Evolutionary conservation across 1,139 yeast genomes (phyloP), one percentile per base, ranked within the genome.

Genomic region (Arxiozyma heterogenica): DNA sequence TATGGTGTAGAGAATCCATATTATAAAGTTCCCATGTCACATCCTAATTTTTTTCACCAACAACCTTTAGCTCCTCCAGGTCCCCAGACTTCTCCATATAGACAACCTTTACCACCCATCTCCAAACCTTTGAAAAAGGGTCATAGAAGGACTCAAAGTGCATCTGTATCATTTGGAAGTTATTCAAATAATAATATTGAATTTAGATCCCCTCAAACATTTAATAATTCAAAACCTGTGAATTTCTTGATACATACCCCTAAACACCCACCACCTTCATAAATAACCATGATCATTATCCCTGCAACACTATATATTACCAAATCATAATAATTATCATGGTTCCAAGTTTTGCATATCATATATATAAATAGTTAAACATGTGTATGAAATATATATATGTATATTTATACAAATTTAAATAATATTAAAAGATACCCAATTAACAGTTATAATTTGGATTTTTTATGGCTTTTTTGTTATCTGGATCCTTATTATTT

Each of bases 181-280:
- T 38, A 59, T 54, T 41, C 58, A 62, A 8, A 52, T 50, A 5
- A 12, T 53, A 54, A 56, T 34, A 58, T 62, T 8, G 55, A 55
- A 39, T 34, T 52, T 20, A 57, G 51, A 43, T 61, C 64, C 15
- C 64, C 64, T 1, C 54, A 46, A 23, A 53, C 58, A 47, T 55
- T 53, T 34, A 51, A 54, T 9, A 58, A 59, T 6, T 64, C 58
- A 46, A 55, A 59, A 42, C 64, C 64, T 18, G 66, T 64, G 12
- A 63, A 63, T 50, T 64, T 64, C 53, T 52, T 64, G 47, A 64
- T 64, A 25, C 66, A 64, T 51, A 64, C 68, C 4, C 68, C 67
- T 27, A 64, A 62, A 50, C 66, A 64, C 51, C 67, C 67, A 21
- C 67, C 67, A 15, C 66, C 65, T 46, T 58, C 59, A 25, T 60